These are phyloP conservation scores for Chenopodium formosanum DNA, from an alignment of 148 eudicot genomes.

Conservation along the genomic window DNA sequence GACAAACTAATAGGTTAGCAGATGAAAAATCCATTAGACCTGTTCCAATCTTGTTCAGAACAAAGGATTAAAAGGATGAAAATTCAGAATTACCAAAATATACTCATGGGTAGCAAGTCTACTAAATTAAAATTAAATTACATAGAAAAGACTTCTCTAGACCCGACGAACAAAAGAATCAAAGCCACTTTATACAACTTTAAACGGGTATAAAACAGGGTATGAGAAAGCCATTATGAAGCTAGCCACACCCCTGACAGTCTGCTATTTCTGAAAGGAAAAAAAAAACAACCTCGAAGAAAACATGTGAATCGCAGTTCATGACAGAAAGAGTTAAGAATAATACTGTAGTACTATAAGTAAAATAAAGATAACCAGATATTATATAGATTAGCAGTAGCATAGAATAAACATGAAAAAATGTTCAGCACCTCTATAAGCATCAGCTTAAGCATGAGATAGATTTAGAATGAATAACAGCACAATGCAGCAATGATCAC, in stretches of 20 bases:
- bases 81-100: not conserved
- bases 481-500: constrained; percentile 34
- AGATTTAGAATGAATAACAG: not conserved
- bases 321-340: no score
- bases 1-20: not conserved
- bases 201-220: not conserved
- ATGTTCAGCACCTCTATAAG: not conserved
- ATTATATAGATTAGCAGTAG: not conserved
- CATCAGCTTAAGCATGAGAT: not conserved
- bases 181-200: not conserved
- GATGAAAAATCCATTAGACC: not conserved
- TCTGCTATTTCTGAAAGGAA: no score
- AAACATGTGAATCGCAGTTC: no score
- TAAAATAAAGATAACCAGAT: not conserved
- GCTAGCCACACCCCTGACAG: no score
- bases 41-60: not conserved
- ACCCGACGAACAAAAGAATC: not conserved
- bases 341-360: not conserved
- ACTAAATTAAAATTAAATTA: not conserved
- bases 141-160: not conserved
- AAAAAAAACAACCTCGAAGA: no score
- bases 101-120: not conserved
- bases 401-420: not conserved
- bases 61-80: not conserved
- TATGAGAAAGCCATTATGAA: not conserved